Conservation (phyloP, 2,329 filamentous ascomycete genomes). For the Lanzia echinophila region DNA sequence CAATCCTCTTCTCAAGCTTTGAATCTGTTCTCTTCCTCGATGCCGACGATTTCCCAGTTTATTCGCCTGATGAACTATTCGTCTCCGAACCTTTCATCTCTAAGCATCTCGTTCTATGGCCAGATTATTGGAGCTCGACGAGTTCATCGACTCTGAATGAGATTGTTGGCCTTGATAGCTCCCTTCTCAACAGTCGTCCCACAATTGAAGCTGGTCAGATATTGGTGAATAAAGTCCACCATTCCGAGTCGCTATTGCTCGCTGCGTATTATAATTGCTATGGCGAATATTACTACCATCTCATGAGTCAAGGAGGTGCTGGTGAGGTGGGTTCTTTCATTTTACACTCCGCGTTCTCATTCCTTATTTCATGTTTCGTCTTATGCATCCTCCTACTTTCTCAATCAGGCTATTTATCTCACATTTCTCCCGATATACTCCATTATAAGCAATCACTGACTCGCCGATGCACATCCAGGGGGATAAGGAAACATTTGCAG, state of each 20-base stretch:
- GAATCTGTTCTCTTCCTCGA: constrained; percentile 44
- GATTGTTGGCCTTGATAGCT: neutral
- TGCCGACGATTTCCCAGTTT: constrained; percentile 39
- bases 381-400: too few relatives aligned
- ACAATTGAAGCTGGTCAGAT: constrained; percentile 33
- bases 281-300: constrained; percentile 24
- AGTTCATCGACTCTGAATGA: constrained; percentile 26
- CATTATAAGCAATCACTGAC: too few relatives aligned
- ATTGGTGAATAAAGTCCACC: constrained; percentile 37
- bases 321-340: too few relatives aligned
- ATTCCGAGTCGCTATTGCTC: constrained; percentile 37
- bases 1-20: constrained; percentile 44
- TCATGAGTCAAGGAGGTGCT: constrained; percentile 35
- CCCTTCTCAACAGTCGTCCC: constrained; percentile 28
- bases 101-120: constrained; percentile 39
- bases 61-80: constrained; percentile 37
- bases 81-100: constrained; percentile 35
- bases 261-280: constrained; percentile 44
- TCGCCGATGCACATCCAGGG: too few relatives aligned
- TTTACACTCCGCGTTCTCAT: too few relatives aligned
- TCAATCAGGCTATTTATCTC: too few relatives aligned
- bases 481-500: constrained; percentile 45
- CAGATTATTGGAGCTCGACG: constrained; percentile 40
- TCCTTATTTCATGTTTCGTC: too few relatives aligned
- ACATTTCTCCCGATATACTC: too few relatives aligned